phyloP scores from a whole-genome alignment of 306 rosid genomes.

The Abrus precatorius region DNA sequence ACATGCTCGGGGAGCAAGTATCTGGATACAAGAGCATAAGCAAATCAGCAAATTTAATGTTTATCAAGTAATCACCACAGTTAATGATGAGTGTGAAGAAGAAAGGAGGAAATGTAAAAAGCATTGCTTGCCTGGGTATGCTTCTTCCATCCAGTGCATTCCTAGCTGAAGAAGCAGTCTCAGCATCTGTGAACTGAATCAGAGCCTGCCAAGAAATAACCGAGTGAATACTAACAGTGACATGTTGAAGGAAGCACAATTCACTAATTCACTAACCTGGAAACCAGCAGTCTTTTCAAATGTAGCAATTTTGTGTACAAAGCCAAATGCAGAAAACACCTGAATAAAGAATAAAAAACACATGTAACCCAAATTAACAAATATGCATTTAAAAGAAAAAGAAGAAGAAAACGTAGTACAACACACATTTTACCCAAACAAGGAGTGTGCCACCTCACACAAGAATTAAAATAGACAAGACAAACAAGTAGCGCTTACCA shows the following conservation, averaged over 20 bases:
- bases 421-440: background rate
- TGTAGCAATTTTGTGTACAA: slow-evolving; percentile 87
- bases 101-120: slow-evolving; percentile 17
- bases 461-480: background rate
- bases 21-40: slow-evolving; percentile 56
- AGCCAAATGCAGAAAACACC: slow-evolving; percentile 90
- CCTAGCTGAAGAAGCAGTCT: slow-evolving; percentile 86
- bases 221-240: background rate
- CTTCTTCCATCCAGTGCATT: slow-evolving; percentile 93
- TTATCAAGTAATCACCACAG: slow-evolving; percentile 26
- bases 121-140: slow-evolving; percentile 74
- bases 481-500: slow-evolving; percentile 58
- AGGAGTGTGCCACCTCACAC: too few relatives aligned
- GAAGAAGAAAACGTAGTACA: background rate
- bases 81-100: slow-evolving; percentile 6
- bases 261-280: slow-evolving; percentile 61
- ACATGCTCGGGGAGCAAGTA: slow-evolving; percentile 91
- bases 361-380: slow-evolving; percentile 1
- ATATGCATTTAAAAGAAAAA: background rate
- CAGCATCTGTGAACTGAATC: slow-evolving; percentile 88
- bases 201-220: slow-evolving; percentile 64
- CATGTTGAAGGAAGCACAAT: slow-evolving; percentile 24
- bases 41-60: slow-evolving; percentile 36
- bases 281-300: slow-evolving; percentile 90
- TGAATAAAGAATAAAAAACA: slow-evolving; percentile 47